phyloP scores from a whole-genome alignment of 495 filamentous ascomycete genomes.

The Neurospora discreta region DNA sequence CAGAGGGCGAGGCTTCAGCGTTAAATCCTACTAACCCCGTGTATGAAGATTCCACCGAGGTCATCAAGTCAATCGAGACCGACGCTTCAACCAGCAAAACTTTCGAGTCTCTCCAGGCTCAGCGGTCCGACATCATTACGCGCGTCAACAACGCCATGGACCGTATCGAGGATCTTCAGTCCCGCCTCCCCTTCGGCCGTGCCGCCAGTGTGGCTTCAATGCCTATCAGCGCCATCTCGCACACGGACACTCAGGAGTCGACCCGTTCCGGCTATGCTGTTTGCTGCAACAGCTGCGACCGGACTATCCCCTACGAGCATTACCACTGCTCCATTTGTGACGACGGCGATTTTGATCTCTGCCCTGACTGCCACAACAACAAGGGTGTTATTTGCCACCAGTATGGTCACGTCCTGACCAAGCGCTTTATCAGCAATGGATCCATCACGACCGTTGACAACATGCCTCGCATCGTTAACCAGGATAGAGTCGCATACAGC shows the following conservation, averaged over 20 bases:
- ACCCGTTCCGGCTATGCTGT: conserved; percentile 42
- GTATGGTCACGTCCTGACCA: conserved; percentile 84
- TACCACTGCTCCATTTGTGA: conserved; percentile 94
- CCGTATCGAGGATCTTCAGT: not conserved
- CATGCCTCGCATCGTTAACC: conserved; percentile 46
- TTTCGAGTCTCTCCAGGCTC: not conserved
- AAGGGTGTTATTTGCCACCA: conserved; percentile 64
- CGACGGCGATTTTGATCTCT: conserved; percentile 90
- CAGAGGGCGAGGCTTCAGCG: conserved; percentile 6
- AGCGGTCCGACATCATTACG: not conserved
- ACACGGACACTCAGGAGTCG: not conserved
- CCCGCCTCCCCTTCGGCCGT: not conserved
- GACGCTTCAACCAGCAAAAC: not conserved
- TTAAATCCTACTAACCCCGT: not conserved
- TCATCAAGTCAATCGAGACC: conserved; percentile 1
- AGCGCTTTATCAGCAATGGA: conserved; percentile 69
- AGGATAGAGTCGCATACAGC: conserved; percentile 8
- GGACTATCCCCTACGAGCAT: conserved; percentile 64
- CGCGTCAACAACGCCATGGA: not conserved
- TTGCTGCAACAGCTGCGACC: conserved; percentile 86
- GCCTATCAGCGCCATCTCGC: not conserved
- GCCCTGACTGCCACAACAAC: conserved; percentile 66
- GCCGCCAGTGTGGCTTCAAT: not conserved
- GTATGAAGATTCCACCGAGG: conserved; percentile 4
- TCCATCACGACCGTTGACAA: conserved; percentile 75